These are phyloP conservation scores for Lipomyces lipofer DNA, from an alignment of 805 yeast species.

Conservation along the genomic window DNA sequence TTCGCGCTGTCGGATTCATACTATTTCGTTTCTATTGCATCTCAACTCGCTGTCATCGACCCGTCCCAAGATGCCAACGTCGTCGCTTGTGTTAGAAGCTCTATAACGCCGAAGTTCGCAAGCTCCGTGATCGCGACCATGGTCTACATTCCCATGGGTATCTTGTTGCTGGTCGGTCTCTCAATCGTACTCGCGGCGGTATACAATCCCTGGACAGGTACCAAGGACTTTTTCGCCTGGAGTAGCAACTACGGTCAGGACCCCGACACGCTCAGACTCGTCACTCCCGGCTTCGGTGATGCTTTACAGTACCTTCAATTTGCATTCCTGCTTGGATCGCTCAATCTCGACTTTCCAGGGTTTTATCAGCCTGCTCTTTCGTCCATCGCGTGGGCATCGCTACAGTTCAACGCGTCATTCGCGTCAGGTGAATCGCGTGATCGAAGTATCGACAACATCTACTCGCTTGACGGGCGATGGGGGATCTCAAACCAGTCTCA, in stretches of 20 bases:
- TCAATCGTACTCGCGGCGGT: constrained; percentile 43
- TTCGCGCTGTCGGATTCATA: constrained; percentile 2
- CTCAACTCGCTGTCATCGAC: constrained; percentile 35
- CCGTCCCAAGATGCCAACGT: constrained; percentile 33
- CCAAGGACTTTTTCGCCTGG: constrained; percentile 52
- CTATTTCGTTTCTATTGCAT: constrained; percentile 32
- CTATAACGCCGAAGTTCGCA: constrained; percentile 52
- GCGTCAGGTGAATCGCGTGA: constrained; percentile 17
- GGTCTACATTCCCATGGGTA: constrained; percentile 43
- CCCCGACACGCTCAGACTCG: constrained; percentile 52
- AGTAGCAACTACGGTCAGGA: constrained; percentile 61
- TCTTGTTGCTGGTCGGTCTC: constrained; percentile 38
- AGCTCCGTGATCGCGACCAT: constrained; percentile 45
- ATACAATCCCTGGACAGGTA: constrained; percentile 59
- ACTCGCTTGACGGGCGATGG: constrained; percentile 26
- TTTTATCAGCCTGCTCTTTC: constrained; percentile 58
- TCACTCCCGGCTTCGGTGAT: constrained; percentile 53
- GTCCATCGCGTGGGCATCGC: constrained; percentile 55
- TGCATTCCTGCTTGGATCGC: constrained; percentile 56
- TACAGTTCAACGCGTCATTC: constrained; percentile 41
- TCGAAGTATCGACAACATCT: constrained; percentile 17
- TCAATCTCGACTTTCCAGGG: constrained; percentile 59
- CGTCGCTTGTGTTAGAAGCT: constrained; percentile 51
- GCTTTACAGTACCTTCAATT: constrained; percentile 58
- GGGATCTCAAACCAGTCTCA: constrained; percentile 15